Evolutionary conservation across 495 filamentous ascomycete species (phyloP), one percentile per base, ranked within the genome.

Genomic region (Monascus purpureus): DNA sequence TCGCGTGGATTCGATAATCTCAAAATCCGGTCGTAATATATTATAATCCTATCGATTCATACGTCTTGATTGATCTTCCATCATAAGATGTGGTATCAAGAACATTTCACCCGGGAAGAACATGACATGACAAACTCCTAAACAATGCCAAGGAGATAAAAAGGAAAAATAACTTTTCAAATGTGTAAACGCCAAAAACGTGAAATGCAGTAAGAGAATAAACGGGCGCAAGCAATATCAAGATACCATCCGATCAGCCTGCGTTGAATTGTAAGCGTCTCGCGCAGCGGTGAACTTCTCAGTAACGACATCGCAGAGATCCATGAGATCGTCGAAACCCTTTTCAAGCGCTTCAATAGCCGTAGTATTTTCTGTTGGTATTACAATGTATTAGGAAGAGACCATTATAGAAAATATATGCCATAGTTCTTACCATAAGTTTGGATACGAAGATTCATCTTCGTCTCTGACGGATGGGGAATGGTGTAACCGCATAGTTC

Each of bases 401-500:
- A n/a, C n/a, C n/a, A n/a, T n/a, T 22, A 22, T 22, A 22, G 20
- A 9, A 9, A 22, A 12, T 15, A 31, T 23, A 33, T 17, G 25
- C 23, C 15, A 23, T 24, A 14, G 36, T 20, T 59, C 73, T 45
- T 57, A 94, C 90, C 82, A 42, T 81, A 93, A 32, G 88, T 97
- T 58, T 97, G 90, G 40, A 97, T 95, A 34, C 90, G 73, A 17
- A 97, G 57, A 50, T 95, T 92, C 90, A 97, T 94, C 58, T 92
- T 87, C 8, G 75, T 58, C 49, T 97, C 90, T 12, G 87, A 93
- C 20, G 92, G 90, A 62, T 97, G 90, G 6, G 90, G 90, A 33
- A 97, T 96, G 3, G 90, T 85, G 51, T 97, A 96, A 26, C 87
- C 90, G 60, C 92, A 96, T 59, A 97, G 90, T 47, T 97, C 90